Conservation (phyloP, 2,329 filamentous ascomycete genomes). For the Lojkania enalia region DNA sequence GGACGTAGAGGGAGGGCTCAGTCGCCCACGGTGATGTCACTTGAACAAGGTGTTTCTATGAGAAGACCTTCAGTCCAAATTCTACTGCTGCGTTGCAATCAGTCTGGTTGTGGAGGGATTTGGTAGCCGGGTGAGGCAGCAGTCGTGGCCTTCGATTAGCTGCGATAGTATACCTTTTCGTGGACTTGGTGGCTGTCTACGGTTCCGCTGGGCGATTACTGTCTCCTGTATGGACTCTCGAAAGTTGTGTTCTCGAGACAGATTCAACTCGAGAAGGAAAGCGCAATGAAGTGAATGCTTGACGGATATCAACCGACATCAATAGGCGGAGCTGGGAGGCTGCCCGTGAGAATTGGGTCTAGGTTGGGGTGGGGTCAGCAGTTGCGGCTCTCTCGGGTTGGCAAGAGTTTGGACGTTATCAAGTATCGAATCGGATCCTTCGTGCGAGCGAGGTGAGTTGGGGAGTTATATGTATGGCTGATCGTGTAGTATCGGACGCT, state of each 20-base stretch:
- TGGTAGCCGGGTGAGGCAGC: slow-evolving; percentile 30
- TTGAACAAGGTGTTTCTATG: slow-evolving; percentile 34
- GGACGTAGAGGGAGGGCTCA: slow-evolving; percentile 25
- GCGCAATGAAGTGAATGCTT: slow-evolving; percentile 57
- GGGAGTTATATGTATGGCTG: slow-evolving; percentile 29
- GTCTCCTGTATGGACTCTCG: slow-evolving; percentile 60
- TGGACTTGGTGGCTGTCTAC: slow-evolving; percentile 23
- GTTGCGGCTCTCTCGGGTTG: slow-evolving; percentile 23
- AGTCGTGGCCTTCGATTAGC: slow-evolving; percentile 37
- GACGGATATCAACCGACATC: slow-evolving; percentile 64
- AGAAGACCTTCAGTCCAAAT: slow-evolving; percentile 37
- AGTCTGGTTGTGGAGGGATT: slow-evolving; percentile 34
- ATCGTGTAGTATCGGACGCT: slow-evolving; percentile 17
- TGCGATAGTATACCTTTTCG: slow-evolving; percentile 46
- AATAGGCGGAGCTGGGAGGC: slow-evolving; percentile 43
- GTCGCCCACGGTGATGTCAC: slow-evolving; percentile 35
- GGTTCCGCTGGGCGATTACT: slow-evolving; percentile 52
- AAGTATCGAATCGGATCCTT: slow-evolving; percentile 20
- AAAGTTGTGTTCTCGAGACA: slow-evolving; percentile 61
- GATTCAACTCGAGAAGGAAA: slow-evolving; percentile 60
- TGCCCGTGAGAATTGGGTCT: slow-evolving; percentile 29
- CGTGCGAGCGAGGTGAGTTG: slow-evolving; percentile 22
- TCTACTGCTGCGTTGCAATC: slow-evolving; percentile 39
- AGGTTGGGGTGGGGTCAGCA: slow-evolving; percentile 18
- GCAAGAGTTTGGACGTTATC: slow-evolving; percentile 17